Percentiles rank a stretch among this genome's conserved stretches.
Conservation (phyloP, 495 filamentous ascomycete species). For the Lineolata rhizophorae region DNA sequence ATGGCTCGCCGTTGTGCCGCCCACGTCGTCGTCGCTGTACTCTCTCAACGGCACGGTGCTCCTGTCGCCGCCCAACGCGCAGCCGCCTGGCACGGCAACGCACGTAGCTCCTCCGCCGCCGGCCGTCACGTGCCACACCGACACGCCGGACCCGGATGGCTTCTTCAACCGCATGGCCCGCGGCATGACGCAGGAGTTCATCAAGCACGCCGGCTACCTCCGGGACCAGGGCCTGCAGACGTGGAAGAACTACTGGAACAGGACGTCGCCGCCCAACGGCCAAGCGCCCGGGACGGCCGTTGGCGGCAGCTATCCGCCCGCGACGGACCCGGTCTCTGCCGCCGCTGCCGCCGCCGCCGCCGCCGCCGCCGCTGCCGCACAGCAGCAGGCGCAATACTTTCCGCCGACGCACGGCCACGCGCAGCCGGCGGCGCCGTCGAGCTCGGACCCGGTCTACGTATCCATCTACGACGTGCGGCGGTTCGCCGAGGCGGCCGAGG, state of each 20-base stretch:
- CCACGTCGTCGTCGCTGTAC: constrained; percentile 41
- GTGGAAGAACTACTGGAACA: constrained; percentile 80
- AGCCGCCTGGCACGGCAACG: constrained; percentile 41
- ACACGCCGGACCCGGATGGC: constrained; percentile 57
- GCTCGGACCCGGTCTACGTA: constrained; percentile 54
- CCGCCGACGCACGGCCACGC: constrained; percentile 44
- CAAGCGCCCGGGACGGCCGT: constrained; percentile 14
- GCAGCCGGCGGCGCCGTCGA: constrained; percentile 11
- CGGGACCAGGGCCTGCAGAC: constrained; percentile 67
- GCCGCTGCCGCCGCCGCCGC: constrained; percentile 10
- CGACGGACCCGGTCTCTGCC: constrained; percentile 15
- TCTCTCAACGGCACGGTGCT: constrained; percentile 37
- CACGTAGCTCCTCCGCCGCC: constrained; percentile 57
- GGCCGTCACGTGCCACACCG: constrained; percentile 48
- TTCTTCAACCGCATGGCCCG: constrained; percentile 68
- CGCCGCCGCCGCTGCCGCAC: constrained; percentile 5
- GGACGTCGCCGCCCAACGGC: constrained; percentile 19
- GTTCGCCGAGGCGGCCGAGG: constrained; percentile 24
- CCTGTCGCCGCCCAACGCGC: constrained; percentile 22
- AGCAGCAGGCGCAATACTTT: constrained; percentile 24
- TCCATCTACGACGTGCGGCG: constrained; percentile 65
- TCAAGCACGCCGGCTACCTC: constrained; percentile 71
- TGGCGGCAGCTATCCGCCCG: too few species aligned
- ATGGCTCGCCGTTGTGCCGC: constrained; percentile 73
- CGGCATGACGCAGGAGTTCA: constrained; percentile 76